Percentiles rank a stretch among this genome's conserved stretches.
Evolutionary conservation across 192 early-diverging fungal species (phyloP).

Genomic region (Mortierella hygrophila): DNA sequence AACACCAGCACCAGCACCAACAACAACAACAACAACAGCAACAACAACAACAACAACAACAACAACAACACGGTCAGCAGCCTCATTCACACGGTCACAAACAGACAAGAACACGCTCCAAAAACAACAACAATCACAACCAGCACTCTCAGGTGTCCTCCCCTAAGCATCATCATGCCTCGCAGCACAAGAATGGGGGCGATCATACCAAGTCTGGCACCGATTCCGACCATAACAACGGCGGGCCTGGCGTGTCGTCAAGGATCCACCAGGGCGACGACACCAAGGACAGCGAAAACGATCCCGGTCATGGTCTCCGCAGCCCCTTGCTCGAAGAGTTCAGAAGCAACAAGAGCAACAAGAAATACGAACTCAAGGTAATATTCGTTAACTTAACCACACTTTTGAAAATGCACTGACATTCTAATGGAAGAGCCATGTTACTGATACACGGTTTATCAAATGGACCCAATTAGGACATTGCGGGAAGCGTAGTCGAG

Average conservation of each 20-base stretch:
- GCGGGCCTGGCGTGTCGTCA: background rate
- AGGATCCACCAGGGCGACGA: constrained; percentile 21
- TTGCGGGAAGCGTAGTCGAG: constrained; percentile 92
- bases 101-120: constrained; percentile 15
- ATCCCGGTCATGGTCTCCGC: constrained; percentile 76
- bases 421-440: too few relatives aligned
- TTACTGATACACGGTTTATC: constrained; percentile 1
- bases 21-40: constrained; percentile 28
- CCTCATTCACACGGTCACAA: constrained; percentile 12
- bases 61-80: constrained; percentile 22
- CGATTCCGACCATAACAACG: constrained; percentile 12
- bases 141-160: constrained; percentile 24
- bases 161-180: constrained; percentile 25
- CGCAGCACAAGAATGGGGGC: constrained; percentile 13
- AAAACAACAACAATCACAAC: background rate
- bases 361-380: constrained; percentile 93
- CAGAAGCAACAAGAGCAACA: constrained; percentile 88
- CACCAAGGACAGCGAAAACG: constrained; percentile 34
- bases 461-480: constrained; percentile 70
- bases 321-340: constrained; percentile 94
- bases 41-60: constrained; percentile 32
- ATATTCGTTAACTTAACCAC: background rate
- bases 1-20: constrained; percentile 10
- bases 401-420: background rate
- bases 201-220: constrained; percentile 14